Conservation (phyloP, 345 rosid species). For the Mangifera indica region DNA sequence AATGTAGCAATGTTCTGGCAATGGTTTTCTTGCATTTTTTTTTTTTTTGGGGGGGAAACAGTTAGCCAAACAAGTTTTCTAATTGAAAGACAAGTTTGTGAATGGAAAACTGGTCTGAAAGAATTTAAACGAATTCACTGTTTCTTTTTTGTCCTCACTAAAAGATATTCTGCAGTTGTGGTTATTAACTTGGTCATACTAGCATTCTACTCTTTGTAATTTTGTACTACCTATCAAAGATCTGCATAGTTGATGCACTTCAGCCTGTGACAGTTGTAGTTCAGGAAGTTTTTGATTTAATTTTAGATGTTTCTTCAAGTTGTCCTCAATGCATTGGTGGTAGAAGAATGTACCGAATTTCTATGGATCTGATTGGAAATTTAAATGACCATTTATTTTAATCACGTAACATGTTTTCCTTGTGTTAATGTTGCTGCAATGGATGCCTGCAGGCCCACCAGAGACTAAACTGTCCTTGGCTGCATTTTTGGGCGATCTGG, state of each 20-base stretch:
- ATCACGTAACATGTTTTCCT: slow-evolving; percentile 8
- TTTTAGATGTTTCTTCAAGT: not conserved
- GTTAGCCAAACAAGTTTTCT: not conserved
- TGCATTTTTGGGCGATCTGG: slow-evolving; percentile 79
- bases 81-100: not conserved
- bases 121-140: not conserved
- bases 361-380: slow-evolving; percentile 3
- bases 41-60: not conserved
- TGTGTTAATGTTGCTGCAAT: slow-evolving; percentile 23
- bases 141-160: not conserved
- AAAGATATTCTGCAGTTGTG: not conserved
- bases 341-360: not conserved
- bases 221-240: not conserved
- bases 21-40: not conserved
- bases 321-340: slow-evolving; percentile 1
- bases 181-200: not conserved
- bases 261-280: slow-evolving; percentile 1
- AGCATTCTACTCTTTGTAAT: not conserved
- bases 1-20: not conserved
- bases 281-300: not conserved
- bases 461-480: slow-evolving; percentile 91
- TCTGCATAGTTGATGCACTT: not conserved
- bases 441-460: slow-evolving; percentile 60
- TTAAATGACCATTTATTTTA: not conserved
- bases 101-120: not conserved